Evolutionary conservation across 1,139 yeast genomes (phyloP).

Genomic region (Sugiyamaella novakii): DNA sequence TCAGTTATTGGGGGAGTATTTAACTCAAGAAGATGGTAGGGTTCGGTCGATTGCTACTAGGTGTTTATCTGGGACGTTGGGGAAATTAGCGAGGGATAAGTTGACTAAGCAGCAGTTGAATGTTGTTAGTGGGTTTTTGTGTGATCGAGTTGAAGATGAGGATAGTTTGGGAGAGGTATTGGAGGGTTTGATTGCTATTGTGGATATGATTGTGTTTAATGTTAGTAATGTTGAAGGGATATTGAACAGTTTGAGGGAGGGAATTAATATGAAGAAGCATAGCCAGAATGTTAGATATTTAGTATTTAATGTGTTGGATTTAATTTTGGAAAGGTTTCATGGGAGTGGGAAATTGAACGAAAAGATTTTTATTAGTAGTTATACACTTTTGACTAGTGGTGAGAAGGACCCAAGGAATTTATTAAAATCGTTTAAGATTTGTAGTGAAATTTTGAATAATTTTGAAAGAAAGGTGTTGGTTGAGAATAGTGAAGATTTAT

Average conservation of each 20-base stretch:
- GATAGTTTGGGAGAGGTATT: conserved; percentile 56
- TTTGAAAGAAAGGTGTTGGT: conserved; percentile 45
- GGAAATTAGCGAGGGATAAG: conserved; percentile 42
- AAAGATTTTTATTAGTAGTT: conserved; percentile 55
- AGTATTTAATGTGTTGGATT: conserved; percentile 56
- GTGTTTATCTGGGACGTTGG: conserved; percentile 60
- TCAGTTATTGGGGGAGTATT: conserved; percentile 56
- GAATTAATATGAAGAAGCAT: conserved; percentile 61
- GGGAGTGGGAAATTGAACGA: conserved; percentile 27
- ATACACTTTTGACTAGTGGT: conserved; percentile 71
- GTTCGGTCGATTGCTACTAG: conserved; percentile 48
- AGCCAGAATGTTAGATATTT: conserved; percentile 66
- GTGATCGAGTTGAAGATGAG: conserved; percentile 68
- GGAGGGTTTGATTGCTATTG: conserved; percentile 56
- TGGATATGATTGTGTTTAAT: conserved; percentile 45
- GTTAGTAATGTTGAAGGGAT: conserved; percentile 40
- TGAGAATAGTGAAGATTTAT: conserved; percentile 59
- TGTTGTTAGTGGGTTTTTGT: conserved; percentile 66
- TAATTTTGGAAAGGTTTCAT: conserved; percentile 40
- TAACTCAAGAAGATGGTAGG: conserved; percentile 64
- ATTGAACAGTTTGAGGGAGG: conserved; percentile 47
- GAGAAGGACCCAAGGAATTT: conserved; percentile 95
- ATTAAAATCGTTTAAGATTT: conserved; percentile 65
- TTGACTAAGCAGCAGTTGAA: conserved; percentile 63
- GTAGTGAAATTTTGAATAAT: conserved; percentile 50